Evolutionary conservation across 345 rosid genomes (phyloP), one percentile per base, ranked within the genome.

Genomic region (Abelmoschus esculentus): DNA sequence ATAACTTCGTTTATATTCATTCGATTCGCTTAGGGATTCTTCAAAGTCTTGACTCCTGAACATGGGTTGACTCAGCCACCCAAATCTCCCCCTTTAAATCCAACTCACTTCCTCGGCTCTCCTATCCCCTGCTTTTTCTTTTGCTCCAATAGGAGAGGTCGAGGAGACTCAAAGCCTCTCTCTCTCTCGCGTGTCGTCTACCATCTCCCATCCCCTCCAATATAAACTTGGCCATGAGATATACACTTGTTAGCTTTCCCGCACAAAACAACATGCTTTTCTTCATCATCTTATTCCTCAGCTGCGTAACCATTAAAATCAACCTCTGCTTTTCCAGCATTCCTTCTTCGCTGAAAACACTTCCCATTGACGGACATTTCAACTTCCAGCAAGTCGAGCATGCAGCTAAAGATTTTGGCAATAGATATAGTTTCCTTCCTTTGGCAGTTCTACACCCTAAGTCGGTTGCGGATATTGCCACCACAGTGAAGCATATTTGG

Each of bases 331-430:
- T 87, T 72, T 85, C 93, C 59, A 78, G 80, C 86, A 80, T 69
- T 83, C 83, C 85, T 74, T 82, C 86, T 63, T 85, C 93, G 1
- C 69, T 91, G 53, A 83, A 75, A 70, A 71, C 85, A 54, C 90
- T 91, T 49, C 63, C 85, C 68, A 74, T 93, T 5, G 83, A 83
- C 4, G 98, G 98, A 40, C 86, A 81, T 79, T 88, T 93, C 80
- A 76, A 76, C 66, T 91, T 89, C 34, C 81, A 88, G 68, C 78
- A 91, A 26, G 80, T 86, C 42, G 84, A 89, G 29, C 86, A 82
- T 69, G 95, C 86, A 70, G 90, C 98, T 63, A 88, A 66, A 72
- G 98, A 93, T 68, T 93, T 93, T 36, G 98, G 98, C 70, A 86
- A 87, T 47, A 83, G 78, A 71, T 86, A 79, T 83, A 92, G 85